Percentiles rank a stretch among this genome's conserved stretches.
Conservation (phyloP, 2,329 filamentous ascomycete genomes). For the Thelonectria olida region DNA sequence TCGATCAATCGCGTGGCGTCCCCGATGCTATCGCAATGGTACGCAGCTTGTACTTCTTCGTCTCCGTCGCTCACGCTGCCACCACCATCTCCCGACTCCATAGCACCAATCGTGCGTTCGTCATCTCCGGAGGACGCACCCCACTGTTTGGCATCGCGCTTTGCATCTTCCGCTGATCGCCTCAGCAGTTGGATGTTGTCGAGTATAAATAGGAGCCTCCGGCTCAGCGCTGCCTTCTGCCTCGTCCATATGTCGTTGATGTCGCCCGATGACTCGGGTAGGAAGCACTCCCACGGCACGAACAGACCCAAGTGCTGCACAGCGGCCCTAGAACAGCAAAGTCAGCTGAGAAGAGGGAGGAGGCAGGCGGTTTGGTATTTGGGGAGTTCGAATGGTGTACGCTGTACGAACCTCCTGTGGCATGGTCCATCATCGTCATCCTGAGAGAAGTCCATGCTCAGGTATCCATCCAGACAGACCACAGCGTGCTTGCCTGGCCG, state of each 20-base stretch:
- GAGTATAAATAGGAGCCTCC: not conserved
- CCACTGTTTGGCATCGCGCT: no score
- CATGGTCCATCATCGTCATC: no score
- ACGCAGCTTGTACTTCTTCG: no score
- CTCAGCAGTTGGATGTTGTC: conserved; percentile 7
- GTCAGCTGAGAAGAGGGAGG: no score
- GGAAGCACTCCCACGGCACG: not conserved
- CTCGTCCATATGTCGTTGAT: not conserved
- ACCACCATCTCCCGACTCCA: no score
- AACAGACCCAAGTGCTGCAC: not conserved
- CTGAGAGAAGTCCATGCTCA: no score
- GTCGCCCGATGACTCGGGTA: not conserved
- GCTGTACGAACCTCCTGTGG: not conserved
- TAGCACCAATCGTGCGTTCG: not conserved
- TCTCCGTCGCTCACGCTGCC: no score
- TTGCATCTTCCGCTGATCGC: conserved; percentile 6
- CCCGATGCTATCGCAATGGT: not conserved
- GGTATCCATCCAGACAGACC: no score
- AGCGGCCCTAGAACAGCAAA: no score
- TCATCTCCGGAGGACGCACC: not conserved
- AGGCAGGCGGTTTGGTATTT: no score
- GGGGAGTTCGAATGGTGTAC: not conserved
- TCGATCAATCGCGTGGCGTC: not conserved
- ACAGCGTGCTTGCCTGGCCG: not conserved
- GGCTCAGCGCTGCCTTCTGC: not conserved